Evolutionary conservation across 2,329 filamentous ascomycete genomes (phyloP).

Genomic region (Cadophora gregata): DNA sequence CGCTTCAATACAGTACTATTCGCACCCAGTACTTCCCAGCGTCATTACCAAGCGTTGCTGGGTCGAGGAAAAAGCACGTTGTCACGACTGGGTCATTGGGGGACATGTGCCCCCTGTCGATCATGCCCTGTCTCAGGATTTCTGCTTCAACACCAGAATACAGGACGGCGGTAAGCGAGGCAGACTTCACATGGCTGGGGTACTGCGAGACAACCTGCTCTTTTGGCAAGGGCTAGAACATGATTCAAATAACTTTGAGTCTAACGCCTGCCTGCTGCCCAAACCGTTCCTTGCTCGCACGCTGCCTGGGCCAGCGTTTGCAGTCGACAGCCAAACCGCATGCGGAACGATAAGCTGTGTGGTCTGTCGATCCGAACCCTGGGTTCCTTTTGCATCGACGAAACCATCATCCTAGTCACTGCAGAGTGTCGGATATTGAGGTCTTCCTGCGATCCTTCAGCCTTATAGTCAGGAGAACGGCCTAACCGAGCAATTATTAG

Average conservation of each 20-base stretch:
- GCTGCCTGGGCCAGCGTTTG: neutral
- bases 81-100: neutral
- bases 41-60: neutral
- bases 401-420: slow-evolving; percentile 20
- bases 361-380: neutral
- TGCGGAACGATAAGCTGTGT: neutral
- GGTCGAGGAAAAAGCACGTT: neutral
- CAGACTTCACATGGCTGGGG: neutral
- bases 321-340: neutral
- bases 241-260: neutral
- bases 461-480: slow-evolving; percentile 35
- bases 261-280: neutral
- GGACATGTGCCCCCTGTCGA: neutral
- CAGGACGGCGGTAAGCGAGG: slow-evolving; percentile 5
- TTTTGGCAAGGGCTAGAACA: neutral
- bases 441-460: slow-evolving; percentile 34
- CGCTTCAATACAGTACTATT: no score
- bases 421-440: slow-evolving; percentile 38
- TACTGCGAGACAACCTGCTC: neutral
- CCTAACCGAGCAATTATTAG: slow-evolving; percentile 28
- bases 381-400: neutral
- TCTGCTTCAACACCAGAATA: slow-evolving; percentile 11
- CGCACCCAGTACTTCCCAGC: no score
- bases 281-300: neutral
- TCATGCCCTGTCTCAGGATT: neutral